Evolutionary conservation across 2,329 filamentous ascomycete species (phyloP).

Genomic region (Ophiostoma tasmaniense): DNA sequence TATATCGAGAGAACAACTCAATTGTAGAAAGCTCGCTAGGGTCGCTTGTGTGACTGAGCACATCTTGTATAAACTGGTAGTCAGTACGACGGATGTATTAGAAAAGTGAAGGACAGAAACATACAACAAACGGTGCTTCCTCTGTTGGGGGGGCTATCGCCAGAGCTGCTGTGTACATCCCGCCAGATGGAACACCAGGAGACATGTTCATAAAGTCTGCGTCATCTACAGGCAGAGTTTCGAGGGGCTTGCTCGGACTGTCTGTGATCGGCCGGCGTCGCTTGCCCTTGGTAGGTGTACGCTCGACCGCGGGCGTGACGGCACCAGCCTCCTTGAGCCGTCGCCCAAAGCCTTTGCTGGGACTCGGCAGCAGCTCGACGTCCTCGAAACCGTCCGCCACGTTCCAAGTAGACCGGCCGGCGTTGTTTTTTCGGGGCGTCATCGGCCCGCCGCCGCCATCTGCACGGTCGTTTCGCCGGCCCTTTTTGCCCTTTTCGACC

Average conservation of each 20-base stretch:
- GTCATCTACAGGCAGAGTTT: slow-evolving; percentile 32
- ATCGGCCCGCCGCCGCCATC: slow-evolving; percentile 33
- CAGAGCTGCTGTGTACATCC: neutral
- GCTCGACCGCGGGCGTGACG: slow-evolving; percentile 39
- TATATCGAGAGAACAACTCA: slow-evolving; percentile 56
- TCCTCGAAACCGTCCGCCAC: slow-evolving; percentile 73
- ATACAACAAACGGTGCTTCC: slow-evolving; percentile 38
- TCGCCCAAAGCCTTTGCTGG: slow-evolving; percentile 40
- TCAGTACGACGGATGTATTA: neutral
- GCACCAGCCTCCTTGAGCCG: slow-evolving; percentile 34
- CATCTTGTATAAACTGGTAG: slow-evolving; percentile 48
- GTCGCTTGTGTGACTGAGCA: slow-evolving; percentile 53
- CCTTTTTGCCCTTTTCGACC: slow-evolving; percentile 34
- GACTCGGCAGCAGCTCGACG: slow-evolving; percentile 47
- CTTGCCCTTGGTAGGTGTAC: slow-evolving; percentile 60
- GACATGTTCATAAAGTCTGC: slow-evolving; percentile 3
- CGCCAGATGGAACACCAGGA: neutral
- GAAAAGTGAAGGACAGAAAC: slow-evolving; percentile 15
- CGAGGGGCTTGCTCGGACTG: slow-evolving; percentile 57
- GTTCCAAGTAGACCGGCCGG: slow-evolving; percentile 42
- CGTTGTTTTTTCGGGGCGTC: slow-evolving; percentile 46
- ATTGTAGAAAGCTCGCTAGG: slow-evolving; percentile 53
- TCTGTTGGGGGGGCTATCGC: slow-evolving; percentile 11
- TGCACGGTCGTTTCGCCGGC: slow-evolving; percentile 24
- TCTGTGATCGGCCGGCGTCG: slow-evolving; percentile 58